Evolutionary conservation across 371 early-diverging fungal species (phyloP), one percentile per base, ranked within the genome.

Genomic region (Mortierella polycephala): DNA sequence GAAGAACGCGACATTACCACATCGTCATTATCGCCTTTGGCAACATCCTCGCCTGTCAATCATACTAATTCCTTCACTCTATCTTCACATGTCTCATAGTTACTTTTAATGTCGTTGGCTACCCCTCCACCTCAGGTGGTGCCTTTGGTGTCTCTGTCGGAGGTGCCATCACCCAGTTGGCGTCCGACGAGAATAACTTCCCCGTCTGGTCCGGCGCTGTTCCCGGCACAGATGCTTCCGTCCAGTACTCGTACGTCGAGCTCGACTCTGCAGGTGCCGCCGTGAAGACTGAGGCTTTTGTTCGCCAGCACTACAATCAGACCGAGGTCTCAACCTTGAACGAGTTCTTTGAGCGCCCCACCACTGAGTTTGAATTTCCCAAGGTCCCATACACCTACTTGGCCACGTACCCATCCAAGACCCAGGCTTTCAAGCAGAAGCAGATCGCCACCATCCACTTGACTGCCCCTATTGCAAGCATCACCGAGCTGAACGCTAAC

Each of bases 341-440:
- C 65, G 87, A 88, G 65, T 88, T 88, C 64, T 88, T 88, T 71
- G 83, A 83, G 60, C 85, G 88, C 18, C 71, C 80, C n/a, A 81
- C 72, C 18, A 88, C 86, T 16, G 71, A 81, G 9, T 81, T 75
- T 61, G 65, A 80, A 30, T 75, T 88, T 0, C 87, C 87, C 49
- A 72, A 67, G 20, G 55, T 88, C 40, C 88, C 88, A 46, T 85
- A 88, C 63, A 86, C 86, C 9, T 88, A 81, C 62, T 40, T 62
- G 44, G 69, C 68, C 16, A 69, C 69, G 10, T 69, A 54, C 46
- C 79, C 79, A 9, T 65, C 69, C 50, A 71, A 71, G 61, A 65
- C 79, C 37, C 64, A 65, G 66, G 79, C 79, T n/a, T 77, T 77
- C 56, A 72, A 72, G 61, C 69, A 77, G 50, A 72, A 71, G 42